Evolutionary conservation across 495 filamentous ascomycete species (phyloP).

Genomic region (Mycothermus thermophilus): DNA sequence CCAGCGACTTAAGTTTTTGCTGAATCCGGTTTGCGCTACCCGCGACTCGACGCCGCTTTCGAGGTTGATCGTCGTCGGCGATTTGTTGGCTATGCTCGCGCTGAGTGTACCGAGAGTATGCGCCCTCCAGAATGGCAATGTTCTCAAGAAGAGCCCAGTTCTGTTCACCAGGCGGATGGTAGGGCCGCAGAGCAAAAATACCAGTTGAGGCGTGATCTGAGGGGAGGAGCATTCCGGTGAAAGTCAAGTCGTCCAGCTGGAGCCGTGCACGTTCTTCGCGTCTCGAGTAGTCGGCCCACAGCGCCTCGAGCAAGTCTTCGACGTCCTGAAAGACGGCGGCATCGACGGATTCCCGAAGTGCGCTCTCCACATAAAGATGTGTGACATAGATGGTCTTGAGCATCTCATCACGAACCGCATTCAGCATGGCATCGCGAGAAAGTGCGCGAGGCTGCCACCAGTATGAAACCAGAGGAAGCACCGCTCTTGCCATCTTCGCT

Average conservation of each 20-base stretch:
- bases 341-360: constrained; percentile 18
- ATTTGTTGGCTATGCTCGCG: constrained; percentile 11
- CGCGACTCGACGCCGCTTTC: constrained; percentile 51
- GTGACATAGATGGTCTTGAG: constrained; percentile 55
- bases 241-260: constrained; percentile 59
- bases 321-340: constrained; percentile 20
- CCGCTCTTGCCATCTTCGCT: constrained; percentile 37
- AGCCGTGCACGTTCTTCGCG: constrained; percentile 59
- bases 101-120: constrained; percentile 24
- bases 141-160: constrained; percentile 41
- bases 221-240: constrained; percentile 29
- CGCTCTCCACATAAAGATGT: constrained; percentile 41
- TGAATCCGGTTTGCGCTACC: constrained; percentile 47
- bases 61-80: constrained; percentile 28
- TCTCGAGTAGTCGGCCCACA: constrained; percentile 59
- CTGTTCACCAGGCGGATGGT: constrained; percentile 32
- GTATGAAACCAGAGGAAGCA: constrained; percentile 56
- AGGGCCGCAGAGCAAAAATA: constrained; percentile 36
- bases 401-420: constrained; percentile 43
- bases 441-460: constrained; percentile 60
- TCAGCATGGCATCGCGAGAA: constrained; percentile 56
- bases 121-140: constrained; percentile 34
- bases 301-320: constrained; percentile 43
- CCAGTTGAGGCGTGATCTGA: constrained; percentile 19
- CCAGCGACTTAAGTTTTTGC: constrained; percentile 41